These are phyloP conservation scores for Steccherinum ochraceum DNA, from an alignment of 768 basidiomycete species.

Conservation along the genomic window DNA sequence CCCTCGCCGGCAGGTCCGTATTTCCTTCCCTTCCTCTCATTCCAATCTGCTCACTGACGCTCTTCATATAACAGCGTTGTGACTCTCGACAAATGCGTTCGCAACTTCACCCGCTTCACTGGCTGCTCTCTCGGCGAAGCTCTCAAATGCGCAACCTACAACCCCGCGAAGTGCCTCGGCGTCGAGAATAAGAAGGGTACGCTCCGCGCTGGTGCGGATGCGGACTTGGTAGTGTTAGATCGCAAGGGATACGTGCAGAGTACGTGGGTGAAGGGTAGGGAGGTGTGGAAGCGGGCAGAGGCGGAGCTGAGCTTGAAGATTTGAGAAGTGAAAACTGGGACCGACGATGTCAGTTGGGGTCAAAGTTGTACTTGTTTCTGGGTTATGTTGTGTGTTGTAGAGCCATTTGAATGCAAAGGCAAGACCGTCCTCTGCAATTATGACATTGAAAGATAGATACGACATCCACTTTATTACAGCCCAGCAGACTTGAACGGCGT, in stretches of 20 bases:
- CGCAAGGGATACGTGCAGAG: slow-evolving; percentile 56
- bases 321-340: too few species aligned
- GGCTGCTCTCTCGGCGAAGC: slow-evolving; percentile 79
- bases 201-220: slow-evolving; percentile 76
- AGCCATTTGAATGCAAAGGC: too few species aligned
- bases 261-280: slow-evolving; percentile 74
- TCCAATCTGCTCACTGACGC: slow-evolving; percentile 1
- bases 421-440: too few species aligned
- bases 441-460: too few species aligned
- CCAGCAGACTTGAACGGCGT: slow-evolving; percentile 26
- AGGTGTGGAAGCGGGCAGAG: slow-evolving; percentile 48
- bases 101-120: slow-evolving; percentile 80
- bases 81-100: slow-evolving; percentile 78
- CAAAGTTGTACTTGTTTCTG: too few species aligned
- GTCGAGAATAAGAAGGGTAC: slow-evolving; percentile 79
- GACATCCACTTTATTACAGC: not conserved
- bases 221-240: slow-evolving; percentile 77
- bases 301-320: too few species aligned
- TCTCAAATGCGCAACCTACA: slow-evolving; percentile 79
- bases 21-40: slow-evolving; percentile 1
- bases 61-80: slow-evolving; percentile 49
- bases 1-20: slow-evolving; percentile 79
- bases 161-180: slow-evolving; percentile 77
- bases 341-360: too few species aligned
- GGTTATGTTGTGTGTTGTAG: too few species aligned